A percentile compares a stretch with the other conserved stretches of the same genome.
Conservation (phyloP, 2,329 filamentous ascomycete species). For the Cercospora sp. region DNA sequence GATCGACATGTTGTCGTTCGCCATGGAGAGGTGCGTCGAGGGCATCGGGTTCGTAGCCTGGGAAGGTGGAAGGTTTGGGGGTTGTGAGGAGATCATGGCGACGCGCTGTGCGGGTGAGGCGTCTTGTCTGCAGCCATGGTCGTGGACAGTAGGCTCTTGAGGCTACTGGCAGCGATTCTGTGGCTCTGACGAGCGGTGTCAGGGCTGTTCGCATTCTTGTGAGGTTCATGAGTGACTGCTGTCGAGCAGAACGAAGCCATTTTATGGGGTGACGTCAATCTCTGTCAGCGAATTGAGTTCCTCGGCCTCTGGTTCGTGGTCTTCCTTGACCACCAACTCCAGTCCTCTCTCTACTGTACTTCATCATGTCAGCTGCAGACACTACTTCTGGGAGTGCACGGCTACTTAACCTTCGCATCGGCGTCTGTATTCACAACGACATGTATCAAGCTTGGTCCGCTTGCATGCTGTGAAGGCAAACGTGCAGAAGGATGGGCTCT, state of each 20-base stretch:
- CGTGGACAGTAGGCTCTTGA: neutral
- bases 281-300: neutral
- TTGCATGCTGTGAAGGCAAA: neutral
- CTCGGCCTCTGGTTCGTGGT: neutral
- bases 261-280: neutral
- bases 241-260: neutral
- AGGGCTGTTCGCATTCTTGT: conserved; percentile 24
- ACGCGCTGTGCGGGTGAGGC: neutral
- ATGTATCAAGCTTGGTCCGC: neutral
- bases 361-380: neutral
- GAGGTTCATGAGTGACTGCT: neutral
- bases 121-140: conserved; percentile 2
- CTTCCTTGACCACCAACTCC: neutral
- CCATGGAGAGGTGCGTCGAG: conserved; percentile 28
- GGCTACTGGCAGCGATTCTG: neutral
- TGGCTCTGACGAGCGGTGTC: conserved; percentile 3
- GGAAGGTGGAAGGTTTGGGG: conserved; percentile 30
- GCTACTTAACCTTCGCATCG: neutral
- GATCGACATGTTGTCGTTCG: conserved; percentile 18
- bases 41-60: conserved; percentile 34
- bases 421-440: neutral
- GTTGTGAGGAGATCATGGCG: conserved; percentile 31
- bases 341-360: neutral
- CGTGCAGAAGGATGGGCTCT: neutral
- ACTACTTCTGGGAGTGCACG: neutral